Conservation (phyloP, 192 early-diverging fungal species). For the Phlyctochytrium arcticum region DNA sequence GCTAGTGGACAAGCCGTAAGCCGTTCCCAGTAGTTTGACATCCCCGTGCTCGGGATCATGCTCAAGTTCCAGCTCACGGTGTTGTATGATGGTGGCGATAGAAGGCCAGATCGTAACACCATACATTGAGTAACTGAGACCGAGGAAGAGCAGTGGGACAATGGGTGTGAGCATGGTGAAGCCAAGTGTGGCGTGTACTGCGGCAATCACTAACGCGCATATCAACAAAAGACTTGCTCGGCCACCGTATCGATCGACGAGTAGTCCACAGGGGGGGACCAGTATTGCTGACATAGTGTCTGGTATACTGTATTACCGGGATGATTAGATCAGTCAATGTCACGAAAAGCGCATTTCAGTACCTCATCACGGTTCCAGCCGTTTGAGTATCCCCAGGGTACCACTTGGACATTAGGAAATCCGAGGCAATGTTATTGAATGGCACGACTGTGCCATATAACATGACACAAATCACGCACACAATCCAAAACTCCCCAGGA, state of each 20-base stretch:
- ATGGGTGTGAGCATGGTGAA: slow-evolving; percentile 49
- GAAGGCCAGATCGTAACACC: slow-evolving; percentile 63
- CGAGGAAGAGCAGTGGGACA: slow-evolving; percentile 49
- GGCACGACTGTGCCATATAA: slow-evolving; percentile 54
- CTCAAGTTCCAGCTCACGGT: slow-evolving; percentile 32
- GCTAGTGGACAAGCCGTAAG: slow-evolving; percentile 45
- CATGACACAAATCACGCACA: slow-evolving; percentile 50
- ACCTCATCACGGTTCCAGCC: slow-evolving; percentile 54
- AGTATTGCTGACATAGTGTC: slow-evolving; percentile 60
- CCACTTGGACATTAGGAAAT: slow-evolving; percentile 57
- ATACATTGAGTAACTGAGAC: slow-evolving; percentile 57
- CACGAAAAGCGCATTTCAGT: background rate
- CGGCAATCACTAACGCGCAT: slow-evolving; percentile 51
- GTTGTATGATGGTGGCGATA: slow-evolving; percentile 55
- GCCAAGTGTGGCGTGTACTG: slow-evolving; percentile 52
- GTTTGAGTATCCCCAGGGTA: slow-evolving; percentile 46
- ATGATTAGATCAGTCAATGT: too few relatives aligned
- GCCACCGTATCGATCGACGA: slow-evolving; percentile 54
- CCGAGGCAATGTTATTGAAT: slow-evolving; percentile 53
- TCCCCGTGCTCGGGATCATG: slow-evolving; percentile 13
- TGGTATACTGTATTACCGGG: slow-evolving; percentile 56
- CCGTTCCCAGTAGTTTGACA: slow-evolving; percentile 41
- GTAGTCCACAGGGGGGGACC: slow-evolving; percentile 52
- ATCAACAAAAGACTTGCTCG: slow-evolving; percentile 49
- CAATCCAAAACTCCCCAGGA: slow-evolving; percentile 47